Conservation (phyloP, 805 yeast species). For the Monosporozyma siamensis region DNA sequence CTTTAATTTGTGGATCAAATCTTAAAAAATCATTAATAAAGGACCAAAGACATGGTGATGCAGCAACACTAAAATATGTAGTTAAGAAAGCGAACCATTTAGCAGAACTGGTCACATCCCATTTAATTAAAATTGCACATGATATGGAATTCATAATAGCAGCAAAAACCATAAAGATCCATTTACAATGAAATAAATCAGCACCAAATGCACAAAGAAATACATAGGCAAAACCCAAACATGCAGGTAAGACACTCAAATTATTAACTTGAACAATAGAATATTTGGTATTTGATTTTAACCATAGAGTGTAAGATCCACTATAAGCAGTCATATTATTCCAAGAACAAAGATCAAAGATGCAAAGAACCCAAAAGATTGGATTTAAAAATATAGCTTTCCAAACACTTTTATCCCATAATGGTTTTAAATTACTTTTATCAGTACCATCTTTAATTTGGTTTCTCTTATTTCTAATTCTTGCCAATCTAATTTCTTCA, state of each 20-base stretch:
- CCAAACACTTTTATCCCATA: slow-evolving; percentile 40
- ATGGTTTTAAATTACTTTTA: slow-evolving; percentile 21
- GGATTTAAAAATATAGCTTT: slow-evolving; percentile 42
- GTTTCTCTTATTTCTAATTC: slow-evolving; percentile 34
- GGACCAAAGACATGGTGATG: slow-evolving; percentile 52
- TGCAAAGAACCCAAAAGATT: slow-evolving; percentile 46
- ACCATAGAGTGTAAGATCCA: slow-evolving; percentile 56
- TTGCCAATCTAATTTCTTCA: slow-evolving; percentile 48
- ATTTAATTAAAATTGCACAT: slow-evolving; percentile 45
- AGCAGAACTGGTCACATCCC: slow-evolving; percentile 49
- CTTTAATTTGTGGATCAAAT: slow-evolving; percentile 45
- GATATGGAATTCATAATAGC: slow-evolving; percentile 47
- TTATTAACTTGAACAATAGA: slow-evolving; percentile 39
- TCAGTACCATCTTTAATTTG: slow-evolving; percentile 26
- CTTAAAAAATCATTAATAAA: slow-evolving; percentile 51
- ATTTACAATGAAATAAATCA: slow-evolving; percentile 42
- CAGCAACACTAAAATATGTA: slow-evolving; percentile 54
- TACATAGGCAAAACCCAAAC: slow-evolving; percentile 46
- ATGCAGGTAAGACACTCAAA: slow-evolving; percentile 48
- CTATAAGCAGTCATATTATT: slow-evolving; percentile 49
- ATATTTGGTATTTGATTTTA: slow-evolving; percentile 40
- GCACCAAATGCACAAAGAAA: slow-evolving; percentile 39
- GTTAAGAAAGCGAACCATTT: slow-evolving; percentile 58
- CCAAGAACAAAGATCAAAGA: slow-evolving; percentile 53
- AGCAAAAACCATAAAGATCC: slow-evolving; percentile 45